phyloP scores from a whole-genome alignment of 2,329 filamentous ascomycete genomes.

The Ophiosphaerella korrae region DNA sequence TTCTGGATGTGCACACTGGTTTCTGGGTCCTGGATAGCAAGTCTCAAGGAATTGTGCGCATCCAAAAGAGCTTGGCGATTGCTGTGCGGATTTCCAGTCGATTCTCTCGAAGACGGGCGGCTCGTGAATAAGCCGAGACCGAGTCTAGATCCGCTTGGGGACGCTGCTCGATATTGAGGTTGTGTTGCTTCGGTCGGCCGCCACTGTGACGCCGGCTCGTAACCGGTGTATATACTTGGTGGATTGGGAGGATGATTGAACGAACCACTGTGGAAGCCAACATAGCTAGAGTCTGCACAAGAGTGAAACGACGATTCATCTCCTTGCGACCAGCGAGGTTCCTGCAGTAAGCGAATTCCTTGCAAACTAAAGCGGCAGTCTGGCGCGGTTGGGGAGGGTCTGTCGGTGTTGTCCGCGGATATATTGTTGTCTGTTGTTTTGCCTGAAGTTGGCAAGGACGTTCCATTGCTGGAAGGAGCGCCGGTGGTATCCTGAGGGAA shows the following conservation, averaged over 20 bases:
- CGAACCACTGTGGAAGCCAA: background rate
- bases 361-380: background rate
- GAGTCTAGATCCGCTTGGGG: no score
- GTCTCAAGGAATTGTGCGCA: no score
- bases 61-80: no score
- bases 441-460: background rate
- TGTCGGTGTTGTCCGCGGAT: background rate
- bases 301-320: background rate
- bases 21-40: no score
- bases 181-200: no score
- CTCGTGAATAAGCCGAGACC: no score
- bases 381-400: background rate
- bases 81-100: no score
- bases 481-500: background rate
- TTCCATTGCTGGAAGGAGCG: background rate
- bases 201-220: background rate
- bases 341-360: background rate
- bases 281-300: background rate
- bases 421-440: background rate
- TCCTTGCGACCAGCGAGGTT: background rate
- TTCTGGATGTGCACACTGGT: no score
- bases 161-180: no score
- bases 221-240: background rate
- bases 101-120: no score
- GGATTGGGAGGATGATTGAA: background rate